Evolutionary conservation across 805 yeast genomes (phyloP), one percentile per base, ranked within the genome.

Genomic region (Vanderwaltozyma verrucispora): DNA sequence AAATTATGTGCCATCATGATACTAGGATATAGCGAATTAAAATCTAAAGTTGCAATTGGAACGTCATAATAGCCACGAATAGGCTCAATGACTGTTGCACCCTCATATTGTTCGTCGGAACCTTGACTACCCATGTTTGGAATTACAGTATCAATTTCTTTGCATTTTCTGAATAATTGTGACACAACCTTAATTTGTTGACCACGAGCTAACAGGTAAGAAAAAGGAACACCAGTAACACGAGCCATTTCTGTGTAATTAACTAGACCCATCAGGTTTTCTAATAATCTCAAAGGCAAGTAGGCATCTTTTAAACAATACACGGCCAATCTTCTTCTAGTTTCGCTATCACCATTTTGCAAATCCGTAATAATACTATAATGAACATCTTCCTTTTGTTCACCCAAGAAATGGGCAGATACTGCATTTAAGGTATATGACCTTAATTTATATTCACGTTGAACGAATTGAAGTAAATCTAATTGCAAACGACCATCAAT

Each of bases 221-320:
- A 81, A 52, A 92, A 86, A 0, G 99, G 98, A 10, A 92, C 97
- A 47, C 99, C 99, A 0, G 98, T 92, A 20, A 92, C 99, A 66
- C 99, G 80, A 2, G 98, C 96, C 99, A 92, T 92, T 63, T 92
- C 99, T 1, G 96, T 89, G 62, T 92, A 92, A 54, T 92, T 92
- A 43, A 94, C 94, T 43, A 92, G 67, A 50, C 96, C 87, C 98
- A 92, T 94, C 37, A 92, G 70, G 52, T 89, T 94, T 46, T 89
- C 96, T 50, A 88, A 62, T 27, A 92, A 68, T 45, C 98, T 67
- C 49, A 92, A 55, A 1, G 98, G 98, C 32, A 92, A 66, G 52
- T 81, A 88, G 0, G 98, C 96, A 68, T 92, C 99, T 52, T 92
- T 92, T 51, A 92, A 67, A 70, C 99, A 92, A 60, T 92, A 92